These are phyloP conservation scores for Lentinula raphanica DNA, from an alignment of 768 basidiomycete species.

Conservation along the genomic window DNA sequence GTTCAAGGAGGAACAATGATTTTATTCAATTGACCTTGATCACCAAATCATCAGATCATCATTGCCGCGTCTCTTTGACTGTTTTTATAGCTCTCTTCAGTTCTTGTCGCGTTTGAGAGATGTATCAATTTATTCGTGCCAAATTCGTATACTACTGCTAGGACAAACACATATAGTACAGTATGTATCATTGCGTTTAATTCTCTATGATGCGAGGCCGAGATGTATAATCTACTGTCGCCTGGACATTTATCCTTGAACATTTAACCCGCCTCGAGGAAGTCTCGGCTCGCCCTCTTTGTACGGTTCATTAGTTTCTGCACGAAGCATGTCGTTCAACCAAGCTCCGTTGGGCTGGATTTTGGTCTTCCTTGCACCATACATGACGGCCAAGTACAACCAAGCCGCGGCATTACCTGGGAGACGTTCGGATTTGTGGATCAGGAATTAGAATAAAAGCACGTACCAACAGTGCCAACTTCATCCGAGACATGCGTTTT, in stretches of 20 bases:
- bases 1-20: background rate
- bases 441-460: background rate
- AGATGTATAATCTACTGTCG: background rate
- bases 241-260: constrained; percentile 42
- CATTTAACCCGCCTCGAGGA: constrained; percentile 55
- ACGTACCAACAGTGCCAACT: constrained; percentile 72
- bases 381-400: constrained; percentile 77
- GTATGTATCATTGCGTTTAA: background rate
- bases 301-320: constrained; percentile 72
- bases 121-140: background rate
- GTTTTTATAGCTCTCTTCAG: background rate
- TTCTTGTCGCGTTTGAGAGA: background rate
- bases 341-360: constrained; percentile 77
- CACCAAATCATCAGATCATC: background rate
- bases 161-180: background rate
- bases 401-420: constrained; percentile 26
- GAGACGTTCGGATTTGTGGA: background rate
- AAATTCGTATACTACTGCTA: background rate
- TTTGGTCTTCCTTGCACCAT: constrained; percentile 60
- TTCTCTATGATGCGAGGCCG: background rate
- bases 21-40: background rate
- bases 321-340: constrained; percentile 77
- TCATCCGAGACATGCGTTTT: constrained; percentile 78
- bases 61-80: background rate
- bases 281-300: constrained; percentile 62